phyloP scores from a whole-genome alignment of 768 basidiomycete genomes.

The Lactarius trivialis region DNA sequence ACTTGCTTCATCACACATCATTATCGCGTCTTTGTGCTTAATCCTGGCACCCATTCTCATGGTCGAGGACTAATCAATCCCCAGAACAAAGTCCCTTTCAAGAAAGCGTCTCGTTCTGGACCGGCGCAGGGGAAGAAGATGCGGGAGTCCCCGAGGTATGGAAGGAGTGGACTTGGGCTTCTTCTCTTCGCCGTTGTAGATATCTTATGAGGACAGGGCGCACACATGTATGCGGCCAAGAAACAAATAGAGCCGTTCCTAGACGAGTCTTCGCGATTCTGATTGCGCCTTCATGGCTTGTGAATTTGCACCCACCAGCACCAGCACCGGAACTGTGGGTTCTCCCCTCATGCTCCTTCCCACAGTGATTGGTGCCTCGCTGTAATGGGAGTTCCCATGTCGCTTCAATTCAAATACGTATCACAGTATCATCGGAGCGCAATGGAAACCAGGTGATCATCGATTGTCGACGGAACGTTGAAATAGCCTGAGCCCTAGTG shows the following conservation, averaged over 20 bases:
- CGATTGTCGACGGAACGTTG: background rate
- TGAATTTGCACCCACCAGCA: too few relatives aligned
- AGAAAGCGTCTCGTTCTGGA: slow-evolving; percentile 33
- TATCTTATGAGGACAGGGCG: too few relatives aligned
- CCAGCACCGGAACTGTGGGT: too few relatives aligned
- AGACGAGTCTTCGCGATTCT: too few relatives aligned
- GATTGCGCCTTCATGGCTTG: too few relatives aligned
- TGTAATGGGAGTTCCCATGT: background rate
- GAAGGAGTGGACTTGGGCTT: background rate
- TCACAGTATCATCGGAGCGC: too few relatives aligned
- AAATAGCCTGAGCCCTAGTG: background rate
- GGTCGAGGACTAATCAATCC: slow-evolving; percentile 82
- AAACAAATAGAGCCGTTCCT: too few relatives aligned
- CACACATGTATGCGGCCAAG: too few relatives aligned
- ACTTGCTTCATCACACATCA: too few relatives aligned
- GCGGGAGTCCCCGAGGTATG: background rate
- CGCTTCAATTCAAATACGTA: background rate
- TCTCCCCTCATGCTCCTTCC: too few relatives aligned
- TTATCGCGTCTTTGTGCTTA: too few relatives aligned
- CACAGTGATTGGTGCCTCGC: too few relatives aligned
- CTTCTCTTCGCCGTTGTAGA: background rate
- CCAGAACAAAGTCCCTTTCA: slow-evolving; percentile 51
- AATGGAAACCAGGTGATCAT: background rate
- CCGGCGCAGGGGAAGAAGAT: background rate
- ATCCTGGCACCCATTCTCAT: background rate